Evolutionary conservation across 345 rosid genomes (phyloP).

Genomic region (Eucalyptus globulus): DNA sequence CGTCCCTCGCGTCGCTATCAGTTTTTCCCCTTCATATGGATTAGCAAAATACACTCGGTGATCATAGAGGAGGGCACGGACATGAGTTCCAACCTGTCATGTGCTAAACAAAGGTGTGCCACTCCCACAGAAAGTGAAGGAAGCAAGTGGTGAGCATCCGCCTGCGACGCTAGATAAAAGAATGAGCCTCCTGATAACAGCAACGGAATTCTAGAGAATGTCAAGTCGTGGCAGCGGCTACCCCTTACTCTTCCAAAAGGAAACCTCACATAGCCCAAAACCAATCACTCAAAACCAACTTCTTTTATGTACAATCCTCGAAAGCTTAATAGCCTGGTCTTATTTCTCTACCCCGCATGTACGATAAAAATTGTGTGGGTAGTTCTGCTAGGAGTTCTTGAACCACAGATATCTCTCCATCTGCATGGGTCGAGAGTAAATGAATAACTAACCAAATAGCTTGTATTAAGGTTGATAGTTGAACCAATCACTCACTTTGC

Average conservation of each 20-base stretch:
- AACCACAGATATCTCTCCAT: conserved; percentile 66
- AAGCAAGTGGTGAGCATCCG: neutral
- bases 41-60: neutral
- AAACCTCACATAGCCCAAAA: neutral
- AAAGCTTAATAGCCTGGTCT: conserved; percentile 14
- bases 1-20: neutral
- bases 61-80: neutral
- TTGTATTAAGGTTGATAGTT: neutral
- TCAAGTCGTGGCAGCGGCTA: neutral
- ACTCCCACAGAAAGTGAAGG: neutral
- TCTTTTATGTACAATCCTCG: neutral
- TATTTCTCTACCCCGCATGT: conserved; percentile 63
- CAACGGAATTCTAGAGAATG: neutral
- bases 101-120: neutral
- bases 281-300: neutral
- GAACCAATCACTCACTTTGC: conserved; percentile 39
- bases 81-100: neutral
- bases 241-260: neutral
- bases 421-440: conserved; percentile 20
- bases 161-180: neutral
- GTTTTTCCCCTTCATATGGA: neutral
- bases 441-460: neutral
- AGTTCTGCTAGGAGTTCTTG: conserved; percentile 80
- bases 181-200: neutral
- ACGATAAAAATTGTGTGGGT: conserved; percentile 73